Conservation (phyloP, 2,329 filamentous ascomycete species). For the Celoporthe dispersa region DNA sequence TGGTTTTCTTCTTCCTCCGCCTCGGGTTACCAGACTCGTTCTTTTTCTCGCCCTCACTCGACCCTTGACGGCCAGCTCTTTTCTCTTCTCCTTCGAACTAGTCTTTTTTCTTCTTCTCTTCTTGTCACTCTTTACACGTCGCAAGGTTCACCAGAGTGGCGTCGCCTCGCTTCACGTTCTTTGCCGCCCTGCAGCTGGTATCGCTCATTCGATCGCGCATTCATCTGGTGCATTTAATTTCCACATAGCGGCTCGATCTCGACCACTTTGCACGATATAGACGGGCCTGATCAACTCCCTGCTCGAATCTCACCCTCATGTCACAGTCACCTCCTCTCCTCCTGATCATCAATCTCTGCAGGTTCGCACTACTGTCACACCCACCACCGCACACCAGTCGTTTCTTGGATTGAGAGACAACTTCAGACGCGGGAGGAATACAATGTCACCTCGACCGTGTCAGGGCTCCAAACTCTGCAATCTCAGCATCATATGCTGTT, state of each 20-base stretch:
- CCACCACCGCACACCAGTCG: not conserved
- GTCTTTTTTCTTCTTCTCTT: not conserved
- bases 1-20: not conserved
- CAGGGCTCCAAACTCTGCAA: slow-evolving; percentile 12
- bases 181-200: not conserved
- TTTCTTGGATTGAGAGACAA: not conserved
- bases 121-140: slow-evolving; percentile 6
- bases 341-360: not conserved
- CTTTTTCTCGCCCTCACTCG: not conserved
- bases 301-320: not conserved
- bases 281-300: not conserved
- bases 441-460: slow-evolving; percentile 13
- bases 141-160: not conserved
- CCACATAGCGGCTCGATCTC: not conserved
- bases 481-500: slow-evolving; percentile 27
- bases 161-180: not conserved
- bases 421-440: not conserved
- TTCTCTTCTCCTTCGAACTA: not conserved
- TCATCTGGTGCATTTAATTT: not conserved
- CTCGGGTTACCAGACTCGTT: not conserved
- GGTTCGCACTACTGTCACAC: not conserved
- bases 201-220: slow-evolving; percentile 6
- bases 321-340: not conserved
- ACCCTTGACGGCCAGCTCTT: not conserved
- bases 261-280: not conserved